A percentile compares a stretch with the other conserved stretches of the same genome.
Conservation (phyloP, 305 asterid species). For the Fraxinus latifolia region DNA sequence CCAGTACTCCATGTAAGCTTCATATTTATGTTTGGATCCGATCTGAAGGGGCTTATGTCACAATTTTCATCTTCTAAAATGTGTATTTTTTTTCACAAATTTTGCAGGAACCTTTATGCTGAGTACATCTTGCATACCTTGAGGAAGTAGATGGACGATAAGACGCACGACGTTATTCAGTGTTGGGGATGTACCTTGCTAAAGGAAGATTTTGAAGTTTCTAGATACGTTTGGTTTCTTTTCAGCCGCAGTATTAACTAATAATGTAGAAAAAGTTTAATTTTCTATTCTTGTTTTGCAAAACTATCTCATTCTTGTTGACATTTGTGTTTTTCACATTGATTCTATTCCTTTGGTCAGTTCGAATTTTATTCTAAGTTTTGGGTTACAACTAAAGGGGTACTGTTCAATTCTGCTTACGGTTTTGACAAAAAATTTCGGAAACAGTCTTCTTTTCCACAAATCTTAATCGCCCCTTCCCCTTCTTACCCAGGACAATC, state of each 20-base stretch:
- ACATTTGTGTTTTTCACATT: background rate
- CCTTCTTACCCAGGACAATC: background rate
- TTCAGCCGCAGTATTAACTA: background rate
- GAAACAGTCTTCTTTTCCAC: background rate
- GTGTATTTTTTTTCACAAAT: background rate
- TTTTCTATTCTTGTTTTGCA: background rate
- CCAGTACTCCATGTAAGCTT: constrained; percentile 57
- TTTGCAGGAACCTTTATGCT: constrained; percentile 63
- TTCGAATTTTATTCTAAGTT: background rate
- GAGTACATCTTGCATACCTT: constrained; percentile 58
- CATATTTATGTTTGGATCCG: background rate
- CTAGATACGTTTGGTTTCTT: background rate
- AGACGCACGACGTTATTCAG: background rate
- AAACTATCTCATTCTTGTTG: background rate
- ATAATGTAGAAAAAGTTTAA: background rate
- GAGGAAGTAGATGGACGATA: constrained; percentile 40
- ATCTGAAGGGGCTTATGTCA: background rate
- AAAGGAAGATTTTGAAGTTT: background rate
- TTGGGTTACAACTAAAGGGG: background rate
- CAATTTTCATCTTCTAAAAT: background rate
- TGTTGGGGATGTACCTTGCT: background rate
- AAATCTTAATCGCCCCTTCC: background rate
- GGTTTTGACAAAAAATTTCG: background rate
- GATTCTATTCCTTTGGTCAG: background rate
- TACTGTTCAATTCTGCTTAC: background rate